A percentile compares a stretch with the other conserved stretches of the same genome.
Conservation (phyloP, 1,139 yeast species). For the Protomyces gravidus region DNA sequence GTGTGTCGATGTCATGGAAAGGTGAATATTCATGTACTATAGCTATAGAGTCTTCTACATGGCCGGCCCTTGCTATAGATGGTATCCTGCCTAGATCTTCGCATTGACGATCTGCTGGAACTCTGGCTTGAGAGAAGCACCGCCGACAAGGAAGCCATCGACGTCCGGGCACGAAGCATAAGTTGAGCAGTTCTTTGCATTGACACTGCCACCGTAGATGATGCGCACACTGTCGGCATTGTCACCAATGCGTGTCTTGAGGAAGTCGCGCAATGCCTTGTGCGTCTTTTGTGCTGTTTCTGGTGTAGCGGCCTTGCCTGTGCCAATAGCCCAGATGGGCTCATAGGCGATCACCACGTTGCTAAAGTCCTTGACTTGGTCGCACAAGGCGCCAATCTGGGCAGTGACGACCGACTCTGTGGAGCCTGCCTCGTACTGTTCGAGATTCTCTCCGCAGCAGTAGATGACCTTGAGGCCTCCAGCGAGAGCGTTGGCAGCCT, state of each 20-base stretch:
- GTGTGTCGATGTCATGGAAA: too few relatives aligned
- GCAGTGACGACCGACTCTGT: constrained; percentile 83
- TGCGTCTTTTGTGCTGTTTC: constrained; percentile 76
- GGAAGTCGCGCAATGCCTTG: constrained; percentile 77
- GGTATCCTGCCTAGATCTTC: constrained; percentile 20
- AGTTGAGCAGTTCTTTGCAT: constrained; percentile 85
- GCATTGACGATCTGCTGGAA: constrained; percentile 82
- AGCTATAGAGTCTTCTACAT: too few relatives aligned
- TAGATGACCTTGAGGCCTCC: constrained; percentile 30
- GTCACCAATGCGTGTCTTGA: constrained; percentile 69
- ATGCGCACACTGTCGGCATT: constrained; percentile 78
- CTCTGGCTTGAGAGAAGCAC: constrained; percentile 98
- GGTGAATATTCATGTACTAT: too few relatives aligned
- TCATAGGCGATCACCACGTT: constrained; percentile 91
- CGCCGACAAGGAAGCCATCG: constrained; percentile 99
- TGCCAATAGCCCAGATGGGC: constrained; percentile 99
- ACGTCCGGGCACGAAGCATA: constrained; percentile 91
- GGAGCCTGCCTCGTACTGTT: constrained; percentile 83
- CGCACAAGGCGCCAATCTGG: constrained; percentile 86
- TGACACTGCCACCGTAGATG: constrained; percentile 98
- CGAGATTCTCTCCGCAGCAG: constrained; percentile 61
- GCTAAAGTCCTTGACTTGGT: constrained; percentile 82
- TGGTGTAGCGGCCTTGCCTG: constrained; percentile 98
- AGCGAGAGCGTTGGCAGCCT: constrained; percentile 41
- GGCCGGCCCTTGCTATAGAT: too few relatives aligned